Evolutionary conservation across 306 rosid species (phyloP).

Genomic region (Rosa persica): DNA sequence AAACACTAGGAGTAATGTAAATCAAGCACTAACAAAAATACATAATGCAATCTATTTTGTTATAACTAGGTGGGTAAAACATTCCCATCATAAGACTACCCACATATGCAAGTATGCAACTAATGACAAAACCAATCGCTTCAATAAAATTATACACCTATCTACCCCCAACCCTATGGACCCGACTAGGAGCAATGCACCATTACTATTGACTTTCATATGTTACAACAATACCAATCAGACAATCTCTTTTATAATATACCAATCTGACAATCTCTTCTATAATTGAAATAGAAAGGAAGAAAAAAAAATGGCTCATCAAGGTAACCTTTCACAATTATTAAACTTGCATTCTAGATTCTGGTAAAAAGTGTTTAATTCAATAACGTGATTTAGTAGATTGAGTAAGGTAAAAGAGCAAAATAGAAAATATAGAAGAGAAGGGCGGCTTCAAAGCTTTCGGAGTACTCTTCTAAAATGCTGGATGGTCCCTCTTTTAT

Average conservation of each 20-base stretch:
- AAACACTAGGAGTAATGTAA: background rate
- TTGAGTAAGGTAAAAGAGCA: background rate
- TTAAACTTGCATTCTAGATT: background rate
- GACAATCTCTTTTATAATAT: too few species aligned
- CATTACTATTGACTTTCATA: background rate
- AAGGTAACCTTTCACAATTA: background rate
- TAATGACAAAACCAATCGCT: background rate
- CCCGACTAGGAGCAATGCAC: background rate
- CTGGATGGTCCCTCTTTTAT: background rate
- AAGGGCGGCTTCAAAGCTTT: background rate
- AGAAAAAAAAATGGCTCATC: too few species aligned
- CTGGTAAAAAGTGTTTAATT: background rate
- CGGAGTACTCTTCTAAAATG: background rate
- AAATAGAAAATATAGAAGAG: background rate
- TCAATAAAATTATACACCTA: background rate
- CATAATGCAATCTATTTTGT: background rate
- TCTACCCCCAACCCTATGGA: background rate
- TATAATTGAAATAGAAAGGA: background rate
- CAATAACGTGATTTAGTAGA: background rate
- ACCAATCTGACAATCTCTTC: background rate
- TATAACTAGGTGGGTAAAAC: background rate
- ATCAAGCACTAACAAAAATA: background rate
- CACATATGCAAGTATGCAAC: background rate
- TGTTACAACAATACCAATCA: background rate
- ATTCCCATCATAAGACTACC: slow-evolving; percentile 1